Percentiles rank a stretch among this genome's conserved stretches.
Evolutionary conservation across 1,284 basidiomycete genomes (phyloP).

Genomic region (Pisolithus thermaeus): DNA sequence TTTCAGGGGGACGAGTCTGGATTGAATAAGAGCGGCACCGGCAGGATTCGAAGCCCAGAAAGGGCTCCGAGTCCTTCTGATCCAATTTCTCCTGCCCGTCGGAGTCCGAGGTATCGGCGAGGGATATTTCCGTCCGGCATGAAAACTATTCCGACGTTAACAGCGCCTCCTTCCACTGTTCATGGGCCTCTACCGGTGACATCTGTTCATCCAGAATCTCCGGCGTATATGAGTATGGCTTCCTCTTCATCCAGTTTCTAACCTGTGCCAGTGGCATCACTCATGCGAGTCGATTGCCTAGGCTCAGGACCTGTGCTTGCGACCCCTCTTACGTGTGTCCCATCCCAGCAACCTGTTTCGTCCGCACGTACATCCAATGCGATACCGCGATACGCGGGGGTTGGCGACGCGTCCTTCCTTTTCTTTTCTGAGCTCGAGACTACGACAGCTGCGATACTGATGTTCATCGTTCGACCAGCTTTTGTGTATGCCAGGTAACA

Average conservation of each 20-base stretch:
- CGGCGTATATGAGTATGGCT: slow-evolving; percentile 12
- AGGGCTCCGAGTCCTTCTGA: slow-evolving; percentile 14
- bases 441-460: slow-evolving; percentile 21
- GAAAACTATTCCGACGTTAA: slow-evolving; percentile 22
- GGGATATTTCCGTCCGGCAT: slow-evolving; percentile 19
- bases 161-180: slow-evolving; percentile 18
- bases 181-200: slow-evolving; percentile 20
- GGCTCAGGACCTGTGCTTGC: background rate
- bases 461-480: slow-evolving; percentile 10
- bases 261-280: slow-evolving; percentile 1
- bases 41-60: slow-evolving; percentile 23
- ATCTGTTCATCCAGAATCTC: slow-evolving; percentile 19
- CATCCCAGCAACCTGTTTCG: slow-evolving; percentile 11
- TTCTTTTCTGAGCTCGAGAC: slow-evolving; percentile 28
- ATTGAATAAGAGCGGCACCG: slow-evolving; percentile 17
- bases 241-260: slow-evolving; percentile 12
- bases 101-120: slow-evolving; percentile 17
- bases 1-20: slow-evolving; percentile 23
- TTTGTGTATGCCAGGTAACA: slow-evolving; percentile 19
- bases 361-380: slow-evolving; percentile 12
- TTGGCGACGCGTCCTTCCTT: slow-evolving; percentile 28
- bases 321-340: slow-evolving; percentile 14
- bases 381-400: slow-evolving; percentile 23
- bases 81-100: slow-evolving; percentile 16
- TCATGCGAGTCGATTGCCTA: slow-evolving; percentile 13